Conservation (phyloP, 345 rosid species). For the Populus deltoides region DNA sequence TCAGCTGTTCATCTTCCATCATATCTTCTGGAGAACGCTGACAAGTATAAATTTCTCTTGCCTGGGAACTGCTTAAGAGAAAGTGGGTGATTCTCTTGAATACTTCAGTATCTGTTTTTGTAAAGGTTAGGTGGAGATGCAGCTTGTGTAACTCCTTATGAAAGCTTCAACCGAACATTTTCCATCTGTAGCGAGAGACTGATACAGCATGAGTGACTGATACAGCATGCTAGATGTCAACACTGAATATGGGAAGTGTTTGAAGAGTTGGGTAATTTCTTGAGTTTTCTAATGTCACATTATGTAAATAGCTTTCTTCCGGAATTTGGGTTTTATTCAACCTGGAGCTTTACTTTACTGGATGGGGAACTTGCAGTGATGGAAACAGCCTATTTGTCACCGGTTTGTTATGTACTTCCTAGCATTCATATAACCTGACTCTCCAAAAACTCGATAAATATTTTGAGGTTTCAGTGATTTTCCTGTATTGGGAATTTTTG, state of each 20-base stretch:
- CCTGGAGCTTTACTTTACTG: conserved; percentile 16
- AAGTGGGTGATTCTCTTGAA: conserved; percentile 39
- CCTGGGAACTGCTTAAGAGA: conserved; percentile 61
- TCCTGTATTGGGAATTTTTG: conserved; percentile 30
- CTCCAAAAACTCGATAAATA: conserved; percentile 10
- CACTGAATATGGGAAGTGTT: conserved; percentile 8
- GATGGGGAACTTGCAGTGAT: conserved; percentile 13
- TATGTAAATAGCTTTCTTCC: conserved; percentile 37
- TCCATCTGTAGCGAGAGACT: conserved; percentile 21
- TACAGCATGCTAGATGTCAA: conserved; percentile 13
- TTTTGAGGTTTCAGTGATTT: conserved; percentile 23
- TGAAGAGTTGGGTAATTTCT: conserved; percentile 24
- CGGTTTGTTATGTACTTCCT: conserved; percentile 13
- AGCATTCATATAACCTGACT: conserved; percentile 18
- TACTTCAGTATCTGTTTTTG: conserved; percentile 7
- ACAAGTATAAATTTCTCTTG: conserved; percentile 51
- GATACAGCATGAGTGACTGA: conserved; percentile 20
- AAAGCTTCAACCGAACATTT: conserved; percentile 17
- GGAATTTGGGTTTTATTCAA: conserved; percentile 23
- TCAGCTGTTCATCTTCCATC: conserved; percentile 71
- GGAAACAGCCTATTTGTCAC: conserved; percentile 17
- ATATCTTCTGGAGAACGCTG: conserved; percentile 55
- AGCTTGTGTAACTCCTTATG: conserved; percentile 18
- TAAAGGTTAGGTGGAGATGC: conserved; percentile 22
- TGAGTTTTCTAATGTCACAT: conserved; percentile 28